These are phyloP conservation scores for Russula ochroleuca DNA, from an alignment of 768 basidiomycete species.

Conservation along the genomic window DNA sequence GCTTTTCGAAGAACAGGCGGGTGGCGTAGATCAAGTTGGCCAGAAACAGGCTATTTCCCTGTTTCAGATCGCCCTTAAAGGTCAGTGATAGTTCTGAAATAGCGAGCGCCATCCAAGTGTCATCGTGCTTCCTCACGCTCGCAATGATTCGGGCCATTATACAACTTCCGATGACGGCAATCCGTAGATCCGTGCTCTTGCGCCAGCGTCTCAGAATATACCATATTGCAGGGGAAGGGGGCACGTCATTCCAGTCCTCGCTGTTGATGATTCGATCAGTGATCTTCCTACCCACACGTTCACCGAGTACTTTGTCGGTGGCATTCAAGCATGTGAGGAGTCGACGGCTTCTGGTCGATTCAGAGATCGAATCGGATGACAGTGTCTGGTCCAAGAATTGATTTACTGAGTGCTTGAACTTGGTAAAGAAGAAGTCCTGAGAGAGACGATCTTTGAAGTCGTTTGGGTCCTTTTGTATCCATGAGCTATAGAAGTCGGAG, in stretches of 20 bases:
- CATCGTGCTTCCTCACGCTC: neutral
- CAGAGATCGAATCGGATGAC: neutral
- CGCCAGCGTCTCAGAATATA: neutral
- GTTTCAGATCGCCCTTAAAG: neutral
- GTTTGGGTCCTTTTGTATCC: neutral
- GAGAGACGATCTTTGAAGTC: too few species aligned
- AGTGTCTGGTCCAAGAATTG: neutral
- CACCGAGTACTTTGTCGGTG: neutral
- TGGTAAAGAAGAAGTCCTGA: too few species aligned
- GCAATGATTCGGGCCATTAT: neutral
- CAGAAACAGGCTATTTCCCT: neutral
- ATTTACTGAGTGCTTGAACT: neutral
- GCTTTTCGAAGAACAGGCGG: neutral
- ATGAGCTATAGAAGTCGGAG: neutral
- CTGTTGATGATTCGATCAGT: too few species aligned
- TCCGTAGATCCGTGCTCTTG: neutral
- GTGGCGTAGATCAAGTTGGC: constrained; percentile 3
- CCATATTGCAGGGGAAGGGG: neutral
- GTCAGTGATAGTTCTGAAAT: neutral
- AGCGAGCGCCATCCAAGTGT: neutral
- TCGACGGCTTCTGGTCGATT: neutral
- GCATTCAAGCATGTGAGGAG: neutral
- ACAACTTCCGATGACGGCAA: neutral
- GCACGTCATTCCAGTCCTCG: neutral
- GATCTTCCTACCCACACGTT: too few species aligned